Evolutionary conservation across 345 rosid species (phyloP).

Genomic region (Rubroshorea leprosula): DNA sequence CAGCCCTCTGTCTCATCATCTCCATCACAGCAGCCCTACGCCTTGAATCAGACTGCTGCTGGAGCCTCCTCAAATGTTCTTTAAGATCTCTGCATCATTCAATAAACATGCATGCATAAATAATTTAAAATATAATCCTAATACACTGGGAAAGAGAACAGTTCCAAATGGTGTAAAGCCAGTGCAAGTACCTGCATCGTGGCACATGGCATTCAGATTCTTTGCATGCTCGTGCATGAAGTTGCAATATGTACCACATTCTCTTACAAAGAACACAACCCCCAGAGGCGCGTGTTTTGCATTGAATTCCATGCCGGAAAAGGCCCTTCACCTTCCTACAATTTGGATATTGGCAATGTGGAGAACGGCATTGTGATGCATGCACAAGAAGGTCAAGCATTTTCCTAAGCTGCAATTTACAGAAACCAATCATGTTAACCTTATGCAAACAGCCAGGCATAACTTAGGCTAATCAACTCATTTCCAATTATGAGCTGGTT

Average conservation of each 20-base stretch:
- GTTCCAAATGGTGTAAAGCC: neutral
- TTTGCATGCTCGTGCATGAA: constrained; percentile 98
- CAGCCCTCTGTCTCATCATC: constrained; percentile 99
- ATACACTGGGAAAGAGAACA: neutral
- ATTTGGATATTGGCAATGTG: constrained; percentile 84
- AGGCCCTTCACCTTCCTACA: constrained; percentile 97
- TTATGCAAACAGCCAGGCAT: neutral
- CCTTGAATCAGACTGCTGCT: constrained; percentile 94
- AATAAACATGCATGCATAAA: constrained; percentile 12
- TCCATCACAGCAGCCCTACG: constrained; percentile 99
- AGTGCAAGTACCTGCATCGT: constrained; percentile 72
- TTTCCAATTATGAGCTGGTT: neutral
- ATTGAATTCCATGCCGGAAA: constrained; percentile 87
- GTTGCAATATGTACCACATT: constrained; percentile 99
- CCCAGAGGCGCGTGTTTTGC: constrained; percentile 85
- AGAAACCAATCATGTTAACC: constrained; percentile 13
- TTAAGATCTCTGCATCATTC: constrained; percentile 68
- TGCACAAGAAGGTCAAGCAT: constrained; percentile 99
- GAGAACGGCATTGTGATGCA: constrained; percentile 84
- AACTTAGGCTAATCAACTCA: constrained; percentile 5
- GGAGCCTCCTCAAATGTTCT: constrained; percentile 89
- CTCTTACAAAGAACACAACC: constrained; percentile 92
- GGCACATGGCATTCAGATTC: constrained; percentile 92
- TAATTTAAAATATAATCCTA: neutral
- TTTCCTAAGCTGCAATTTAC: constrained; percentile 74